Base-by-base conservation (phyloP, 495 filamentous ascomycete species). In the Aspergillus hancockii region DNA sequence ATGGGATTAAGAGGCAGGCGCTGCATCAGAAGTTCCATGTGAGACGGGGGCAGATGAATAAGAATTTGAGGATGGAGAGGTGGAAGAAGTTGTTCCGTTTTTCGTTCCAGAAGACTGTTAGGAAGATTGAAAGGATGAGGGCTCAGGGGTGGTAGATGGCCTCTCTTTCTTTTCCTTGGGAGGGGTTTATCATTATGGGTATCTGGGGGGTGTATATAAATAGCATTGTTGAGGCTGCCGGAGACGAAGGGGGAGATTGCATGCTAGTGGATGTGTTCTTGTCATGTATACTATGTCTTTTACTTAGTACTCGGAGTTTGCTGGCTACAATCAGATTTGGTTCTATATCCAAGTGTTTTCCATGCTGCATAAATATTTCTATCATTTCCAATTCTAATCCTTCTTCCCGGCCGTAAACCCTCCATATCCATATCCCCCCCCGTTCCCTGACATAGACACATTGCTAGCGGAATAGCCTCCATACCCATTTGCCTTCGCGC, bases 401-500 rank as follows among this genome's bases (percentile, higher is more conserved):
- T 77, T 83, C 69, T 85, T 84, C 31, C 79, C 81, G 63, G 66
- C 74, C 23, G 62, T 57, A 54, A 77, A 76, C 19, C 75, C 77
- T 31, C 76, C 77, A 71, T 81, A 83, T 32, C 73, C 73, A 60
- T 45, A 45, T 18, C 68, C 61, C 38, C 67, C 70, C 34, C 65
- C 64, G 51, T 55, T 58, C 16, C 61, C 72, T 57, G 62, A 58
- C 4, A 58, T 58, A 62, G 58, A 57, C 61, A 47, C 66, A 57
- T 57, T 45, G 54, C 63, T 60, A 32, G 69, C 54, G 34, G 73
- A 66, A 67, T 73, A 76, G n/a, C 80, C 78, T 32, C 79, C 81
- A 69, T 83, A 83, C n/a, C 81, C 81, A 66, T 79, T 79, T 41
- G 67, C 69, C 28, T 70, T 71, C 5, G 74, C 78, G 16, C 74